Conservation (phyloP, 1,139 yeast species). For the Candida sanyaensis region DNA sequence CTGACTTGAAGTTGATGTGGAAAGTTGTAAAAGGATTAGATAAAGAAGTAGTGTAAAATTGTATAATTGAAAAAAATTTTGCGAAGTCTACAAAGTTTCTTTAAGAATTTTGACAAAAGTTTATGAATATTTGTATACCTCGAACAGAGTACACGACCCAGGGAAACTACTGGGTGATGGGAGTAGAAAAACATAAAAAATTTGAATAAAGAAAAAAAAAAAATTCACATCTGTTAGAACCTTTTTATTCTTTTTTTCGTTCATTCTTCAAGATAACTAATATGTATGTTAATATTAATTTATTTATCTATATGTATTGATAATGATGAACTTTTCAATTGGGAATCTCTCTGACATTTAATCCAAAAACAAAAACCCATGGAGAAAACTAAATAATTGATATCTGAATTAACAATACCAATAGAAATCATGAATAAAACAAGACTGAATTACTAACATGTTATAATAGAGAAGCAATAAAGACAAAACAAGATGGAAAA, state of each 20-base stretch:
- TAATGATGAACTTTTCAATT: conserved; percentile 33
- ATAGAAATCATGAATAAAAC: no score
- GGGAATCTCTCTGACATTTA: conserved; percentile 40
- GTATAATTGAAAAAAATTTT: no score
- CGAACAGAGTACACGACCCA: no score
- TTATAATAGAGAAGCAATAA: no score
- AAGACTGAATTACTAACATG: not conserved
- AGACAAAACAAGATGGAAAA: no score
- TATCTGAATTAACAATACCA: conserved; percentile 10
- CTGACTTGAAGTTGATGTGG: conserved; percentile 67
- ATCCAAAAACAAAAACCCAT: conserved; percentile 23
- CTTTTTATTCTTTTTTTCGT: no score
- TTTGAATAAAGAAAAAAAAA: not conserved
- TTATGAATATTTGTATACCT: not conserved
- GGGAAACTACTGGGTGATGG: no score
- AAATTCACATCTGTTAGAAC: not conserved
- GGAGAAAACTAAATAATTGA: conserved; percentile 28
- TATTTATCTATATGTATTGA: not conserved
- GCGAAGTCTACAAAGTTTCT: not conserved
- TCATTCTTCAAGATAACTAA: no score
- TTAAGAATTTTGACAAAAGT: not conserved
- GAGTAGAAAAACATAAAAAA: no score
- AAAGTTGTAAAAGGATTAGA: conserved; percentile 59
- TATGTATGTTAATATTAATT: not conserved
- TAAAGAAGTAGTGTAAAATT: conserved; percentile 23